A percentile compares a stretch with the other conserved stretches of the same genome.
Conservation (phyloP, 2,329 filamentous ascomycete species). For the Fusarium verrucosum region DNA sequence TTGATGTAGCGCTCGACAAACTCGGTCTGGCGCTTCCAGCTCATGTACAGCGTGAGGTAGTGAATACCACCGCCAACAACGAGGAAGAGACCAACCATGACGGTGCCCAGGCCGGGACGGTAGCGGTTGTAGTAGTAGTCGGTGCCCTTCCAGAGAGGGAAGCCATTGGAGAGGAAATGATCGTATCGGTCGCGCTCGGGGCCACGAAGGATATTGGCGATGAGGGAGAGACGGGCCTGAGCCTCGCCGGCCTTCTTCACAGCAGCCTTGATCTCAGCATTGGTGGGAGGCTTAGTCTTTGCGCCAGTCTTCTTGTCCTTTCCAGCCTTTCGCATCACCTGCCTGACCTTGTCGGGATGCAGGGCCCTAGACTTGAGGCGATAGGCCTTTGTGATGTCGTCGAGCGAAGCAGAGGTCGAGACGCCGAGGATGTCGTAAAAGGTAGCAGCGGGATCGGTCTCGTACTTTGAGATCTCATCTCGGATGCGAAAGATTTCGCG, state of each 20-base stretch:
- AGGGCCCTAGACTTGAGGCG: slow-evolving; percentile 84
- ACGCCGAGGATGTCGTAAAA: slow-evolving; percentile 96
- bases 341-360: slow-evolving; percentile 96
- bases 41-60: slow-evolving; percentile 84
- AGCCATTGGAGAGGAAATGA: slow-evolving; percentile 91
- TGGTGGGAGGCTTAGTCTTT: slow-evolving; percentile 75
- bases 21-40: slow-evolving; percentile 88
- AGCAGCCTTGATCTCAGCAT: slow-evolving; percentile 79
- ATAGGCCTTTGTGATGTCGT: slow-evolving; percentile 94
- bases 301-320: slow-evolving; percentile 65
- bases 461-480: slow-evolving; percentile 85
- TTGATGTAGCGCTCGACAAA: slow-evolving; percentile 93
- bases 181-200: slow-evolving; percentile 87
- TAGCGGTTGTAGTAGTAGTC: slow-evolving; percentile 98
- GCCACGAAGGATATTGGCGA: slow-evolving; percentile 86
- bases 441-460: slow-evolving; percentile 77
- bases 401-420: slow-evolving; percentile 74
- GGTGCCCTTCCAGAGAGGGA: slow-evolving; percentile 95
- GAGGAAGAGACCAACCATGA: slow-evolving; percentile 82
- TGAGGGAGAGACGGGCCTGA: slow-evolving; percentile 84
- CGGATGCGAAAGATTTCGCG: slow-evolving; percentile 97
- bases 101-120: slow-evolving; percentile 87
- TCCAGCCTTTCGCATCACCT: slow-evolving; percentile 77
- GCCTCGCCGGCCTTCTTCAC: slow-evolving; percentile 83
- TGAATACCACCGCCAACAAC: slow-evolving; percentile 85